Percentiles rank a stretch among this genome's conserved stretches.
phyloP scores from a whole-genome alignment of 306 rosid species.

The Sindora glabra region DNA sequence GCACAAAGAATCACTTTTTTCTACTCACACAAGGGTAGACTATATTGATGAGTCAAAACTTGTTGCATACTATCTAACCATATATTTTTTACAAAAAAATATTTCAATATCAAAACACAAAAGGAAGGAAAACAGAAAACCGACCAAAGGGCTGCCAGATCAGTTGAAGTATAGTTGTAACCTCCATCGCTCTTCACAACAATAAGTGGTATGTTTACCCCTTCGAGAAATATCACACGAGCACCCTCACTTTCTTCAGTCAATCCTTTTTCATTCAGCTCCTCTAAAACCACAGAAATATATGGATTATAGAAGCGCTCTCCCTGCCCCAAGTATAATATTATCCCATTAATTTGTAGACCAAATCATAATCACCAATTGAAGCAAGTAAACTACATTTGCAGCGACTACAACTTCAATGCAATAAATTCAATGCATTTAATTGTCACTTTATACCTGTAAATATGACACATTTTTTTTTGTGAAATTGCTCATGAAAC shows the following conservation, averaged over 20 bases:
- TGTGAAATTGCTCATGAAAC: not conserved
- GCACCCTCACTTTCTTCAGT: constrained; percentile 84
- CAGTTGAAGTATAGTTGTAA: constrained; percentile 89
- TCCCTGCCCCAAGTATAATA: constrained; percentile 52
- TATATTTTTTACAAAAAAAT: too few species aligned
- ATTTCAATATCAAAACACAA: too few species aligned
- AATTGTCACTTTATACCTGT: not conserved
- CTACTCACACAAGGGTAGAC: too few species aligned
- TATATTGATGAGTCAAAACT: too few species aligned
- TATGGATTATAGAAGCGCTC: constrained; percentile 89
- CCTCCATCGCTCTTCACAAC: constrained; percentile 98
- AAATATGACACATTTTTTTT: not conserved
- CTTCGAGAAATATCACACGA: constrained; percentile 70
- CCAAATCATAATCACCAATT: not conserved
- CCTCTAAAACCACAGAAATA: constrained; percentile 68
- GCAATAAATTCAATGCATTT: too few species aligned
- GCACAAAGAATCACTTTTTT: too few species aligned
- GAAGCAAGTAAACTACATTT: not conserved
- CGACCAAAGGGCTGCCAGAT: constrained; percentile 82
- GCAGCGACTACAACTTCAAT: too few species aligned
- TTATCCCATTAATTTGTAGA: not conserved
- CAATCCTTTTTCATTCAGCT: constrained; percentile 51
- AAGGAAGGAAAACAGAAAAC: constrained; percentile 1
- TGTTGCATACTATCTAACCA: too few species aligned
- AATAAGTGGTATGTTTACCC: constrained; percentile 67